Percentiles rank a stretch among this genome's conserved stretches.
Evolutionary conservation across 192 early-diverging fungal species (phyloP).

Genomic region (Coemansia sp.): DNA sequence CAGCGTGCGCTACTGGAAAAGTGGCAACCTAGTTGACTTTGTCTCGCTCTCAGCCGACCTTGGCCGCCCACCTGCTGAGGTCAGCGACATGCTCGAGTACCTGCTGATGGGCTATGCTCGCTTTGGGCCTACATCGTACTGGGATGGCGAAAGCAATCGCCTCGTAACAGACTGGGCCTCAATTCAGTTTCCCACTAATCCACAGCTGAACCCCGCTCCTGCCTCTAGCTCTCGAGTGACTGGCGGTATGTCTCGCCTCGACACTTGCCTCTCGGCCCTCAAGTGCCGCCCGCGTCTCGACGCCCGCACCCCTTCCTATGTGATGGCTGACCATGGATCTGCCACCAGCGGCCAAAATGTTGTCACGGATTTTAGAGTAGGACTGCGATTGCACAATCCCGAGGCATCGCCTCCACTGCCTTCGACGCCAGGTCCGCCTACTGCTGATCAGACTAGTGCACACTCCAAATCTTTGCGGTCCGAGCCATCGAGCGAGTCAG

Average conservation of each 20-base stretch:
- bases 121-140: slow-evolving; percentile 35
- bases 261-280: slow-evolving; percentile 38
- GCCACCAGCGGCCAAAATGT: slow-evolving; percentile 26
- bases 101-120: slow-evolving; percentile 43
- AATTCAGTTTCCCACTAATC: slow-evolving; percentile 44
- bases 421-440: not conserved
- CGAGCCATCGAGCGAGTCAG: not conserved
- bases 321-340: slow-evolving; percentile 23
- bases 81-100: slow-evolving; percentile 53
- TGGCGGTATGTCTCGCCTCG: slow-evolving; percentile 22
- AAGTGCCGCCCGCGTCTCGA: slow-evolving; percentile 30
- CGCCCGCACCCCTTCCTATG: slow-evolving; percentile 2
- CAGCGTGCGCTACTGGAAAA: slow-evolving; percentile 39
- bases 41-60: slow-evolving; percentile 24
- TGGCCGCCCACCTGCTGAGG: slow-evolving; percentile 24
- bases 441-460: not conserved
- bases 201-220: slow-evolving; percentile 21
- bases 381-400: slow-evolving; percentile 23
- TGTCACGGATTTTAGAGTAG: slow-evolving; percentile 46
- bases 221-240: not conserved
- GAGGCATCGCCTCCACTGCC: slow-evolving; percentile 3
- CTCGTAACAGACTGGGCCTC: slow-evolving; percentile 42
- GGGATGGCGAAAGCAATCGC: slow-evolving; percentile 31
- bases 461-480: slow-evolving; percentile 6
- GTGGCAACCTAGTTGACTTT: slow-evolving; percentile 29